A percentile compares a stretch with the other conserved stretches of the same genome.
Conservation (phyloP, 2,329 filamentous ascomycete genomes). For the Epicoccum sorghinum region DNA sequence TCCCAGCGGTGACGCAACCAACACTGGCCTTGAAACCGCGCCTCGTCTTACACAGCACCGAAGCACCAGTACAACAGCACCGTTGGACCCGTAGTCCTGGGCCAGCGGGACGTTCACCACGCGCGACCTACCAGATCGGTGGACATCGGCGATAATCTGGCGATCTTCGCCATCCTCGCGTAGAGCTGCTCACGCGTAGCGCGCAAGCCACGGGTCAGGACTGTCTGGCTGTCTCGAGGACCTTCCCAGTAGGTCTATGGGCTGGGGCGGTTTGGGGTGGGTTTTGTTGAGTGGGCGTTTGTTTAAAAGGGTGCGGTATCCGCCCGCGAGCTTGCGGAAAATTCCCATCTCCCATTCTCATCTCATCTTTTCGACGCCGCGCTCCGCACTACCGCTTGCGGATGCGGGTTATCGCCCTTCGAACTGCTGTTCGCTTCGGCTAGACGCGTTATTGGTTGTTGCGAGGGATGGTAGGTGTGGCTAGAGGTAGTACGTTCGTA, state of each 20-base stretch:
- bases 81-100: not conserved
- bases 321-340: not conserved
- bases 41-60: not conserved
- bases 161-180: conserved; percentile 3
- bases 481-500: not conserved
- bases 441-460: not conserved
- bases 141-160: conserved; percentile 9
- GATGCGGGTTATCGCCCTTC: not conserved
- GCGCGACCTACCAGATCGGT: conserved; percentile 7
- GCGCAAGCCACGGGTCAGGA: too few species aligned
- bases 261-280: too few species aligned
- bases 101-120: not conserved
- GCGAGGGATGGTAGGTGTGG: not conserved
- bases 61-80: not conserved
- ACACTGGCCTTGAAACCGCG: not conserved
- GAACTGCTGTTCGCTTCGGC: too few species aligned
- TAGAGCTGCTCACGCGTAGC: not conserved
- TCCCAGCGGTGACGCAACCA: not conserved
- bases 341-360: too few species aligned
- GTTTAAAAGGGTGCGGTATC: not conserved
- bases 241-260: too few species aligned
- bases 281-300: not conserved
- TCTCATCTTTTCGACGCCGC: not conserved
- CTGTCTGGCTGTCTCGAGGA: too few species aligned
- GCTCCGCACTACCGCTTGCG: not conserved